Base-by-base conservation (phyloP, 192 early-diverging fungal genomes). In the Radiomyces spectabilis region DNA sequence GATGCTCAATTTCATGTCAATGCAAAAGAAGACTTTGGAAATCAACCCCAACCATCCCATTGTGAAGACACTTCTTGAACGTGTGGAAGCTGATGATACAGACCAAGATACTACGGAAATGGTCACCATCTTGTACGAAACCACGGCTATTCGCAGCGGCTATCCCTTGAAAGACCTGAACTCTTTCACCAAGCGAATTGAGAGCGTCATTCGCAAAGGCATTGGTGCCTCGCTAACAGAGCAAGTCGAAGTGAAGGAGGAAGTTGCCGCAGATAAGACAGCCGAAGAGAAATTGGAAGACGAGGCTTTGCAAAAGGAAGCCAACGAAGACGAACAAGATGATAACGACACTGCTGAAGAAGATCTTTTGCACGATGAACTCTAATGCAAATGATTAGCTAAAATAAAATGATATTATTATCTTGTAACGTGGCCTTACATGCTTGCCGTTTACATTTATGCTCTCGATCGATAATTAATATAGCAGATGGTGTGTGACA, bases 41-140 rank as follows among this genome's bases (percentile, higher is more conserved):
- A 78, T 86, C 57, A 86, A 86, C 56, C 82, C 82, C 10, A 55
- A 69, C 4, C 85, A 86, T 40, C 85, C 85, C 31, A 41, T 86
- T 34, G 77, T 86, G 19, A 25, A 68, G 8, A 64, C 69, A 12
- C 47, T 86, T 37, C 56, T 85, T 15, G 72, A 78, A 26, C 71
- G 68, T 38, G 71, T 66, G 4, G 65, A 76, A 41, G 64, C 59
- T 37, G 71, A 76, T 16, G 66, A 74, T 29, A 30, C 63, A 10
- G 68, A 84, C 43, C 58, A 59, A 7, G 72, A 75, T 26, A 65
- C 63, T 29, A 62, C 65, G 21, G 65, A 76, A 41, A 52, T 79
- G 64, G 66, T 75, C 48, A 69, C 63, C 42, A 65, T 83, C 5
- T 53, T 86, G 26, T 84, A 83, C 55, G 84, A 86, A 46, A 84